A percentile compares a stretch with the other conserved stretches of the same genome.
phyloP scores from a whole-genome alignment of 2,329 filamentous ascomycete species.

The Dactylella cylindrospora region DNA sequence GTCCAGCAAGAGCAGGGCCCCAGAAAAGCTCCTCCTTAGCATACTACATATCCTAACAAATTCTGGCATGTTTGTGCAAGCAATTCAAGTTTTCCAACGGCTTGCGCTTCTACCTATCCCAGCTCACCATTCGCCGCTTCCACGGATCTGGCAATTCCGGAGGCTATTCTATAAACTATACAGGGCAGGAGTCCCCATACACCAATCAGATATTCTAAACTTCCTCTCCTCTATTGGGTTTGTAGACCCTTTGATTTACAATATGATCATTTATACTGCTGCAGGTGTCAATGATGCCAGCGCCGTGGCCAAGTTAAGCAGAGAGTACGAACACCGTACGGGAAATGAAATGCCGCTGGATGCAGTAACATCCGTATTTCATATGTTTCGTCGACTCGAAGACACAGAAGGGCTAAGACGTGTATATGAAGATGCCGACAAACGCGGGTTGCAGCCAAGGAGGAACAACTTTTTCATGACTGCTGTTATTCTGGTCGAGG shows the following conservation, averaged over 20 bases:
- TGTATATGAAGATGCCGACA: conserved; percentile 12
- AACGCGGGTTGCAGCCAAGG: conserved; percentile 12
- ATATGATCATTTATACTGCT: conserved; percentile 24
- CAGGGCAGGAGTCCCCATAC: conserved; percentile 31
- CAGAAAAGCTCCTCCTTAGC: conserved; percentile 18
- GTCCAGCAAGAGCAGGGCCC: conserved; percentile 11
- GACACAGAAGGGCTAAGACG: conserved; percentile 7
- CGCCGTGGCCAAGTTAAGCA: conserved; percentile 1
- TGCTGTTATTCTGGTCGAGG: conserved; percentile 26
- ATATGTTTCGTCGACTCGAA: conserved; percentile 26
- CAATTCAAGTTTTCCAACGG: conserved; percentile 33
- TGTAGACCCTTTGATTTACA: conserved; percentile 39
- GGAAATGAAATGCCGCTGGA: conserved; percentile 15
- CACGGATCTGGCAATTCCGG: conserved; percentile 30
- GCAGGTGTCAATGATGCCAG: conserved; percentile 13
- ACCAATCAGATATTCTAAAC: conserved; percentile 16
- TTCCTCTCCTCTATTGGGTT: conserved; percentile 24
- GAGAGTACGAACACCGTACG: conserved; percentile 15
- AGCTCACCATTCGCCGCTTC: neutral
- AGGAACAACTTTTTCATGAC: conserved; percentile 31
- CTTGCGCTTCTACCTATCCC: conserved; percentile 1
- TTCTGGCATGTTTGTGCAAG: conserved; percentile 26
- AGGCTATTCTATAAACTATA: conserved; percentile 31
- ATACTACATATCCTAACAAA: conserved; percentile 17
- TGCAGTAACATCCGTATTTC: conserved; percentile 22